A percentile compares a stretch with the other conserved stretches of the same genome.
Conservation (phyloP, 2,329 filamentous ascomycete species). For the Venturia oleaginea region DNA sequence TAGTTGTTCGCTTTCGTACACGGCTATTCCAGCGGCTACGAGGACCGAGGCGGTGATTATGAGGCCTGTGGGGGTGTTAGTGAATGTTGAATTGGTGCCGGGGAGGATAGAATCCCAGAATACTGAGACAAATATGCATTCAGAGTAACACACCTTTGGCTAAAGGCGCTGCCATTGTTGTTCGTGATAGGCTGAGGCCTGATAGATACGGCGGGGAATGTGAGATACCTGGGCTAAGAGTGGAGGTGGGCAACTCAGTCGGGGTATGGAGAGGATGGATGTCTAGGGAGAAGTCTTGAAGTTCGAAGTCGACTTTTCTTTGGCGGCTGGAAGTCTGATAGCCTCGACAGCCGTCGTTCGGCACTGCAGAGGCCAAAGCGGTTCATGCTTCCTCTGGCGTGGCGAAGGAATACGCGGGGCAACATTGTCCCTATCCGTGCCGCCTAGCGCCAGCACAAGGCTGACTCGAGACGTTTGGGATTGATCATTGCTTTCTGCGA, state of each 20-base stretch:
- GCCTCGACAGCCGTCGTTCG: background rate
- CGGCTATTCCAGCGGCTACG: slow-evolving; percentile 52
- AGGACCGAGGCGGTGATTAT: slow-evolving; percentile 52
- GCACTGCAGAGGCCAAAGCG: background rate
- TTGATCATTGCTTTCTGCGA: background rate
- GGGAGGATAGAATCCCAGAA: background rate
- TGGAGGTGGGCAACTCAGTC: background rate
- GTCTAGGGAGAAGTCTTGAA: background rate
- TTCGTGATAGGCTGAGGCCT: background rate
- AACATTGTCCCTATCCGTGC: background rate
- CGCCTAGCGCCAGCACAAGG: background rate
- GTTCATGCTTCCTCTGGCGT: background rate
- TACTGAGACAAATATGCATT: background rate
- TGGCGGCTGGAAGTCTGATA: background rate
- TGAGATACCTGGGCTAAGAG: background rate
- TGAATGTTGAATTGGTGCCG: background rate
- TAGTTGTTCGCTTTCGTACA: slow-evolving; percentile 55
- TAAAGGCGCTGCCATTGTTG: slow-evolving; percentile 4
- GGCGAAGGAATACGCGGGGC: background rate
- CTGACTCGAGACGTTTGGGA: background rate
- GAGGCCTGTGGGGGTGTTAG: slow-evolving; percentile 8
- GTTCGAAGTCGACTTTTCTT: background rate
- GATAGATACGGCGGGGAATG: background rate
- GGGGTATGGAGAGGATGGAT: background rate
- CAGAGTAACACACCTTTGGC: background rate